These are phyloP conservation scores for Carex cristatella DNA, from an alignment of 176 grass and related monocot genomes.

Conservation along the genomic window DNA sequence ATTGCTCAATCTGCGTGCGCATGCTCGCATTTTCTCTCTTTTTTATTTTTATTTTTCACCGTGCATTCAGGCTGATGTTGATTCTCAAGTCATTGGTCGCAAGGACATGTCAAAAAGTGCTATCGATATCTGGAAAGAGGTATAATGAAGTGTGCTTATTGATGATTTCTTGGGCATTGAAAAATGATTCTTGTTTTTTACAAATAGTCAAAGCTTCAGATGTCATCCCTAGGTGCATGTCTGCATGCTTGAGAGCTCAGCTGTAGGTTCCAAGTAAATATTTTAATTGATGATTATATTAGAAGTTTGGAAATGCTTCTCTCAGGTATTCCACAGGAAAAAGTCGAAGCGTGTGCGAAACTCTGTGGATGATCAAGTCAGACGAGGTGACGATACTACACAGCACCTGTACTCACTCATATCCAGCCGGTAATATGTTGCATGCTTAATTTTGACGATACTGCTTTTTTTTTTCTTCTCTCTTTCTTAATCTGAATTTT, in stretches of 20 bases:
- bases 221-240: neutral
- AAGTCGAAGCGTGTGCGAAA: slow-evolving; percentile 51
- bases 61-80: slow-evolving; percentile 55
- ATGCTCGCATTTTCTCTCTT: neutral
- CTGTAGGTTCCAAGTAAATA: neutral
- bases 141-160: slow-evolving; percentile 23
- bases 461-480: slow-evolving; percentile 22
- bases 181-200: neutral
- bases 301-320: slow-evolving; percentile 15
- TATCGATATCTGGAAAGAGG: slow-evolving; percentile 89
- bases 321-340: slow-evolving; percentile 80
- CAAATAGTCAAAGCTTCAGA: neutral
- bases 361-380: slow-evolving; percentile 16
- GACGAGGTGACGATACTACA: slow-evolving; percentile 32
- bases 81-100: slow-evolving; percentile 79
- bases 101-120: slow-evolving; percentile 92
- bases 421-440: slow-evolving; percentile 60
- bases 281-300: slow-evolving; percentile 14
- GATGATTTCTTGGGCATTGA: neutral
- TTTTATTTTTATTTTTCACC: slow-evolving; percentile 2
- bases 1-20: neutral
- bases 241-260: neutral
- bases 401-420: slow-evolving; percentile 70
- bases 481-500: slow-evolving; percentile 2
- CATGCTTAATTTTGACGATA: slow-evolving; percentile 23